These are phyloP conservation scores for Raffaelea arxii DNA, from an alignment of 2,329 filamentous ascomycete genomes.

Conservation along the genomic window DNA sequence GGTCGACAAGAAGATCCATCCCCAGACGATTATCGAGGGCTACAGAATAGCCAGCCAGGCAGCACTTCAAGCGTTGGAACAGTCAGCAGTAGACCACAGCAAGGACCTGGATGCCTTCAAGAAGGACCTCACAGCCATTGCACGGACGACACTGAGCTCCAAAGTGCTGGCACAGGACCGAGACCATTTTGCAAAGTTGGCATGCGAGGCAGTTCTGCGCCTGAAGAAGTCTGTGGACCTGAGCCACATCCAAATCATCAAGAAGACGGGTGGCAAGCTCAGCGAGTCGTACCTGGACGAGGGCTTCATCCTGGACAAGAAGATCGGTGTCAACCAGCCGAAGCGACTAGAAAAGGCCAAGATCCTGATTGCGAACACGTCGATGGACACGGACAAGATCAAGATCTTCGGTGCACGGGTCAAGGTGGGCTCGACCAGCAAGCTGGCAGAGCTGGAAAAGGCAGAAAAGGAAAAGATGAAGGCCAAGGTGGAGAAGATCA, in stretches of 20 bases:
- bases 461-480: constrained; percentile 99
- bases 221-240: constrained; percentile 86
- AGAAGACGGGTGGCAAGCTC: constrained; percentile 96
- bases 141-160: constrained; percentile 89
- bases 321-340: constrained; percentile 96
- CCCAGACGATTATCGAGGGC: constrained; percentile 98
- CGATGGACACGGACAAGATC: constrained; percentile 99
- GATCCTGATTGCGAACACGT: constrained; percentile 94
- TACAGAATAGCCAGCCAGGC: constrained; percentile 94
- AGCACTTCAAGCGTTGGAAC: constrained; percentile 74
- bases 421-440: constrained; percentile 92
- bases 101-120: constrained; percentile 74
- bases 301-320: constrained; percentile 98
- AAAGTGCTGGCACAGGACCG: constrained; percentile 94
- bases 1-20: constrained; percentile 96
- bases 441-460: constrained; percentile 96
- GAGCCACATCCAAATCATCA: constrained; percentile 98
- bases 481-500: constrained; percentile 97
- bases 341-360: constrained; percentile 97
- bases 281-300: constrained; percentile 96
- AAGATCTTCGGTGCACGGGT: constrained; percentile 98
- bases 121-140: constrained; percentile 82
- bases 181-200: constrained; percentile 81
- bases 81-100: constrained; percentile 83
- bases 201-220: constrained; percentile 82